Evolutionary conservation across 345 rosid species (phyloP).

Genomic region (Linum tenue): DNA sequence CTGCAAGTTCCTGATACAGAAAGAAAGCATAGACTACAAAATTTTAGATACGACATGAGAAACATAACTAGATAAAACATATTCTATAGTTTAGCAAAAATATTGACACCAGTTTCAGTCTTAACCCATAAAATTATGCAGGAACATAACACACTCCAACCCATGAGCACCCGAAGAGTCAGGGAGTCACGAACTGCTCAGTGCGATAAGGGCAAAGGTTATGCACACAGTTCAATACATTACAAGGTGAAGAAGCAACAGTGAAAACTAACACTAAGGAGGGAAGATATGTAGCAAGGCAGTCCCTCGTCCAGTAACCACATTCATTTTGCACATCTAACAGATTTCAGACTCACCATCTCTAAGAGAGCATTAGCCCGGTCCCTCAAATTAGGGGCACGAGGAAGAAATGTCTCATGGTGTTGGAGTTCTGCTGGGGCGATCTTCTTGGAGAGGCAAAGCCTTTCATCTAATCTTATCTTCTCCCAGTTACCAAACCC

Average conservation of each 20-base stretch:
- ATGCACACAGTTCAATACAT: neutral
- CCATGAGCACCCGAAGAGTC: neutral
- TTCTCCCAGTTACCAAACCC: constrained; percentile 99
- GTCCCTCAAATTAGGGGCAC: constrained; percentile 95
- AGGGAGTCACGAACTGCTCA: constrained; percentile 9
- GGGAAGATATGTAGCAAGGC: neutral
- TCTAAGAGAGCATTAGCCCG: constrained; percentile 98
- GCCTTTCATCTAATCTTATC: constrained; percentile 83
- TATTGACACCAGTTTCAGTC: neutral
- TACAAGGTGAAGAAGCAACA: neutral
- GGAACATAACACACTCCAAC: neutral
- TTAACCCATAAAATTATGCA: neutral
- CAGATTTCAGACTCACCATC: constrained; percentile 43
- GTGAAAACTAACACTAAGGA: neutral
- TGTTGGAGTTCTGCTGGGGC: constrained; percentile 99
- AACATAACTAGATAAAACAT: neutral
- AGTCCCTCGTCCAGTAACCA: neutral
- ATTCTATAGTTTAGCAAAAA: neutral
- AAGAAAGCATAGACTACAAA: neutral
- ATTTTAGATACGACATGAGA: too few relatives aligned
- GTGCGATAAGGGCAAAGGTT: neutral
- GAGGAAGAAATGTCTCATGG: constrained; percentile 97
- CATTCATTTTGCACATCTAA: neutral
- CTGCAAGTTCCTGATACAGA: constrained; percentile 59
- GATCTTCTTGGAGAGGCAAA: constrained; percentile 88